A percentile compares a stretch with the other conserved stretches of the same genome.
Evolutionary conservation across 805 yeast species (phyloP).

Genomic region (Metschnikowia shivogae): DNA sequence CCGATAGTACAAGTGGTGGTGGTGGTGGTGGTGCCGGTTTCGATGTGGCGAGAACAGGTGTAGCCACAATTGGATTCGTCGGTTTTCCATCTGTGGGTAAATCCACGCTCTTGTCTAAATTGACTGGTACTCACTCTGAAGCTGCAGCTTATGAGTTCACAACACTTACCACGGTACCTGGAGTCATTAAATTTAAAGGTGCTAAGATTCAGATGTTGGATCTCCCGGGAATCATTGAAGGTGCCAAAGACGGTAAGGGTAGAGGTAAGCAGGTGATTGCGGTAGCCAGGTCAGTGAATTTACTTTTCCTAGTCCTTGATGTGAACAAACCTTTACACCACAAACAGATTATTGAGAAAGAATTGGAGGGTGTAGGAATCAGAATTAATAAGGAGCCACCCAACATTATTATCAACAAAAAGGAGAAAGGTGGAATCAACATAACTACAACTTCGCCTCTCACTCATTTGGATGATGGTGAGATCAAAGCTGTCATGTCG

Average conservation of each 20-base stretch:
- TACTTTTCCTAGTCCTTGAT: slow-evolving; percentile 89
- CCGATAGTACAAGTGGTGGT: slow-evolving; percentile 61
- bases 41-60: slow-evolving; percentile 99
- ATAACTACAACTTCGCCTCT: slow-evolving; percentile 91
- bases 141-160: slow-evolving; percentile 99
- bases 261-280: slow-evolving; percentile 97
- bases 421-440: slow-evolving; percentile 93
- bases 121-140: slow-evolving; percentile 95
- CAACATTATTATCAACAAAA: slow-evolving; percentile 83
- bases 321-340: slow-evolving; percentile 95
- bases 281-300: slow-evolving; percentile 95
- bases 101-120: slow-evolving; percentile 76
- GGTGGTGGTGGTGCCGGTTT: slow-evolving; percentile 94
- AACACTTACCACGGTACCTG: slow-evolving; percentile 95
- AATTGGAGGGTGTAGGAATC: slow-evolving; percentile 96
- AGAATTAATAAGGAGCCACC: slow-evolving; percentile 91
- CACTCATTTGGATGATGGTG: slow-evolving; percentile 88
- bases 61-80: slow-evolving; percentile 93
- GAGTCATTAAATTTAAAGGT: slow-evolving; percentile 92
- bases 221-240: slow-evolving; percentile 86
- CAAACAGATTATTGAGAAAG: slow-evolving; percentile 89
- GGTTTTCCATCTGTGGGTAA: slow-evolving; percentile 98
- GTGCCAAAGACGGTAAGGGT: slow-evolving; percentile 89
- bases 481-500: slow-evolving; percentile 90
- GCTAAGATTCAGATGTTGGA: slow-evolving; percentile 96